Percentiles rank a stretch among this genome's conserved stretches.
These are phyloP conservation scores for Trichosporon sp. DNA, from an alignment of 1,284 basidiomycete species.

Conservation along the genomic window DNA sequence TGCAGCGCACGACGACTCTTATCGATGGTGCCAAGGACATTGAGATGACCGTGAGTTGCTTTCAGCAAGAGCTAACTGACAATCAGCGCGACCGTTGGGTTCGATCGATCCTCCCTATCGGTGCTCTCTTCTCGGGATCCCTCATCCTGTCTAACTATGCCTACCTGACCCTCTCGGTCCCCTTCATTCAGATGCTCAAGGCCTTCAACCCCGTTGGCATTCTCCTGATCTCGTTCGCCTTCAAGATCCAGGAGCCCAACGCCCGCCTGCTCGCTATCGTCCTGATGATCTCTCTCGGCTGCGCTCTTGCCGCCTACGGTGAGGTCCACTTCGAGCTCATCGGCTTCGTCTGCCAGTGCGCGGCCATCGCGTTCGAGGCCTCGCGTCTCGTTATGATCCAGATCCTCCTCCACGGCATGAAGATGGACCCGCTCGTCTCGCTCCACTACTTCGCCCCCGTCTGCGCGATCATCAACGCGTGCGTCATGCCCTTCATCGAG, in stretches of 20 bases:
- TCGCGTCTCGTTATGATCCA: slow-evolving; percentile 90
- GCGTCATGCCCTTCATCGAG: slow-evolving; percentile 80
- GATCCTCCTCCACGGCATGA: slow-evolving; percentile 87
- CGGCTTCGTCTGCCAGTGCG: slow-evolving; percentile 79
- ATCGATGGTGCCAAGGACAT: slow-evolving; percentile 87
- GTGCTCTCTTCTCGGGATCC: slow-evolving; percentile 82
- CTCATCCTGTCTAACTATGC: slow-evolving; percentile 92
- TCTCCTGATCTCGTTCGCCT: slow-evolving; percentile 86
- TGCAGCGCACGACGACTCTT: slow-evolving; percentile 80
- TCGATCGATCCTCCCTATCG: slow-evolving; percentile 87
- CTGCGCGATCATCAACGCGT: slow-evolving; percentile 82
- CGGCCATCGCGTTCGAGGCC: slow-evolving; percentile 61
- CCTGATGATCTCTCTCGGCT: slow-evolving; percentile 71
- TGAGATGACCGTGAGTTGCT: slow-evolving; percentile 61
- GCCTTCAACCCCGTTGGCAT: slow-evolving; percentile 97
- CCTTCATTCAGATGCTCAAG: slow-evolving; percentile 98
- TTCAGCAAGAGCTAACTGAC: neutral
- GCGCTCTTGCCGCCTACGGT: slow-evolving; percentile 62
- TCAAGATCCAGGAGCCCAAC: slow-evolving; percentile 83
- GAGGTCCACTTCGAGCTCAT: slow-evolving; percentile 50
- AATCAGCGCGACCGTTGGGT: slow-evolving; percentile 66
- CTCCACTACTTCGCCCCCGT: slow-evolving; percentile 96
- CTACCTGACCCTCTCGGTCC: slow-evolving; percentile 83
- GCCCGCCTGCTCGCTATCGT: slow-evolving; percentile 76
- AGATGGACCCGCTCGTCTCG: slow-evolving; percentile 95